Evolutionary conservation across 768 basidiomycete genomes (phyloP), one percentile per base, ranked within the genome.

Genomic region (Kwoniella dendrophila): DNA sequence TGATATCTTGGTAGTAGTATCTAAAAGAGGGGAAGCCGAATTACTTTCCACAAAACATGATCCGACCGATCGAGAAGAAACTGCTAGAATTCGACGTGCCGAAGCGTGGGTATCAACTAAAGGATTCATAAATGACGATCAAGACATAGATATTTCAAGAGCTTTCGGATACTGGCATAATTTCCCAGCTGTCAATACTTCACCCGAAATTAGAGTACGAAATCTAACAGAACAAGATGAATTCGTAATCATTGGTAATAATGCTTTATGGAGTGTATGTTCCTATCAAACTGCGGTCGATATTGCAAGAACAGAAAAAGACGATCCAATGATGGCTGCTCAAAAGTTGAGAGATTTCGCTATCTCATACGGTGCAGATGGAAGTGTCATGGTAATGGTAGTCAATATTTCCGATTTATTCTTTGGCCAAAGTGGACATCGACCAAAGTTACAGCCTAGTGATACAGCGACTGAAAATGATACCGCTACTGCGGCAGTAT

Each of bases 371-470:
- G 96, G 96, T 1, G 91, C 93, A 18, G 87, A 90, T 56, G 91
- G 90, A 14, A 90, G 87, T 63, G 89, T 88, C 49, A 97, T 98
- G 93, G 93, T 98, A 80, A 98, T 98, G 95, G 92, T 97, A 34
- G 86, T 98, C 68, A 85, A 85, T 51, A 82, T 96, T 22, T 85
- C 85, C 8, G 92, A 90, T 73, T 81, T 94, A 32, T 90, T 93
- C 81, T 43, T 67, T 54, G 66, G 70, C 2, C 59, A 66, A n/a
- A 50, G 61, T 38, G 49, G 63, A 18, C 49, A 79, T 76, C 70
- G 85, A 29, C 79, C 81, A 41, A 11, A 4, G 41, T 47, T 32
- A 33, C 26, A 47, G 6, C 64, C 50, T 12, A 44, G 81, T 63
- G 34, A 61, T 11, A 11, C 53, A 4, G 24, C 30, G 16, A 20